Evolutionary conservation across 1,284 basidiomycete genomes (phyloP).

Genomic region (Tetrapyrgos nigripes): DNA sequence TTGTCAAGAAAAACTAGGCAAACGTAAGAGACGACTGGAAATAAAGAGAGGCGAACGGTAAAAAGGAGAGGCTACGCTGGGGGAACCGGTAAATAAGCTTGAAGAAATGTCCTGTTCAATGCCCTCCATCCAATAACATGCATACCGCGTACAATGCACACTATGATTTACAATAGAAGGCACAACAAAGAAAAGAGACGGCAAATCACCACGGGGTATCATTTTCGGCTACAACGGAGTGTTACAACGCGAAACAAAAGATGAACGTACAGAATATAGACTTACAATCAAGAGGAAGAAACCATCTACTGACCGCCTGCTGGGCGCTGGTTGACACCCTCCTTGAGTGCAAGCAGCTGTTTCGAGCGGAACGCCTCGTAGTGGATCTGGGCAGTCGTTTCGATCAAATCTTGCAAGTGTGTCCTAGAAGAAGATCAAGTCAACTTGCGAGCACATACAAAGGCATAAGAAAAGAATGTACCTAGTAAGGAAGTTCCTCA

Average conservation of each 20-base stretch:
- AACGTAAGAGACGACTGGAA: too few relatives aligned
- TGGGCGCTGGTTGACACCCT: conserved; percentile 71
- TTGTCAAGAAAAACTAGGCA: too few relatives aligned
- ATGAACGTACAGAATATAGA: background rate
- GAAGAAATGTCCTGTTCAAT: too few relatives aligned
- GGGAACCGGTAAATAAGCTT: too few relatives aligned
- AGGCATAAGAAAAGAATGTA: conserved; percentile 36
- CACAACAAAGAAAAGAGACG: background rate
- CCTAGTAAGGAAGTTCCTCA: conserved; percentile 96
- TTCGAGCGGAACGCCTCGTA: conserved; percentile 99
- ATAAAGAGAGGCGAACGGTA: too few relatives aligned
- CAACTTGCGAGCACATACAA: conserved; percentile 1
- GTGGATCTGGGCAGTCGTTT: conserved; percentile 98
- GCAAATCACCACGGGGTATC: background rate
- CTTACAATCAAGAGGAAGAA: background rate
- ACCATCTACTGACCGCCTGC: conserved; percentile 22
- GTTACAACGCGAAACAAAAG: background rate
- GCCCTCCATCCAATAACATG: too few relatives aligned
- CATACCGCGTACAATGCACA: too few relatives aligned
- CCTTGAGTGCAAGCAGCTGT: conserved; percentile 93
- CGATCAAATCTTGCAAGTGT: conserved; percentile 97
- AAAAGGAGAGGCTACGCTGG: too few relatives aligned
- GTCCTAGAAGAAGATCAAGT: conserved; percentile 58
- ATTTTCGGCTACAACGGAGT: background rate
- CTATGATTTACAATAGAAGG: too few relatives aligned